Percentiles rank a stretch among this genome's conserved stretches.
phyloP scores from a whole-genome alignment of 2,329 filamentous ascomycete species.

The Beauveria bassiana region DNA sequence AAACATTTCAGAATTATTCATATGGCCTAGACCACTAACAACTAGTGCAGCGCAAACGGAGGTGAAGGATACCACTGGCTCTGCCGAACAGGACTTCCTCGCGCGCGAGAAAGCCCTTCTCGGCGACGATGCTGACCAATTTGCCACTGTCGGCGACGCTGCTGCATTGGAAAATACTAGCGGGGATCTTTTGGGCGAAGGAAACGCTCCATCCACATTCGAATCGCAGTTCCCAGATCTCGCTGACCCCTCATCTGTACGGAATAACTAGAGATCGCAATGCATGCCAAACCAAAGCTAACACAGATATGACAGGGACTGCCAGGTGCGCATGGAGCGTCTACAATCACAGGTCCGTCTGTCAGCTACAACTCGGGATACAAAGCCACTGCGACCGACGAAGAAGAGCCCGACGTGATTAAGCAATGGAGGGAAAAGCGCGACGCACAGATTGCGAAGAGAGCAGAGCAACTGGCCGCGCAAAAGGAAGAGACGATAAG shows the following conservation, averaged over 20 bases:
- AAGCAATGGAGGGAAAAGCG: conserved; percentile 88
- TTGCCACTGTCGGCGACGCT: conserved; percentile 67
- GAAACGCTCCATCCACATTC: conserved; percentile 52
- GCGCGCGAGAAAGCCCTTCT: conserved; percentile 83
- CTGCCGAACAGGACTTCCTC: conserved; percentile 71
- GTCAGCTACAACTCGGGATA: conserved; percentile 56
- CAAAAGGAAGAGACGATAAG: conserved; percentile 81
- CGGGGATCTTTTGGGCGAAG: conserved; percentile 66
- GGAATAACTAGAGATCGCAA: conserved; percentile 4
- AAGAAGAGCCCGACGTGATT: conserved; percentile 83
- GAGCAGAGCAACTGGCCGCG: conserved; percentile 72
- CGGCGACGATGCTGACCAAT: conserved; percentile 89
- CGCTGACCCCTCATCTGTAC: conserved; percentile 28
- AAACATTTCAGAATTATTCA: conserved; percentile 19
- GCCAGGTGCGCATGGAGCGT: conserved; percentile 21
- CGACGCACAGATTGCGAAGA: conserved; percentile 73
- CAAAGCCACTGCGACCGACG: conserved; percentile 51
- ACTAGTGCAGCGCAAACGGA: conserved; percentile 55
- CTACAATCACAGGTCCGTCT: conserved; percentile 62
- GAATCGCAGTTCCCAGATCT: conserved; percentile 89
- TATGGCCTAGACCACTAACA: background rate
- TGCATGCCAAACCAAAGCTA: conserved; percentile 11
- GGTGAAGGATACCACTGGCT: conserved; percentile 42
- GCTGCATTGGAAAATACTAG: conserved; percentile 55
- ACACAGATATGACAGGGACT: conserved; percentile 19